Conservation (phyloP, 2,329 filamentous ascomycete species). For the Phialemonium atrogriseum region DNA sequence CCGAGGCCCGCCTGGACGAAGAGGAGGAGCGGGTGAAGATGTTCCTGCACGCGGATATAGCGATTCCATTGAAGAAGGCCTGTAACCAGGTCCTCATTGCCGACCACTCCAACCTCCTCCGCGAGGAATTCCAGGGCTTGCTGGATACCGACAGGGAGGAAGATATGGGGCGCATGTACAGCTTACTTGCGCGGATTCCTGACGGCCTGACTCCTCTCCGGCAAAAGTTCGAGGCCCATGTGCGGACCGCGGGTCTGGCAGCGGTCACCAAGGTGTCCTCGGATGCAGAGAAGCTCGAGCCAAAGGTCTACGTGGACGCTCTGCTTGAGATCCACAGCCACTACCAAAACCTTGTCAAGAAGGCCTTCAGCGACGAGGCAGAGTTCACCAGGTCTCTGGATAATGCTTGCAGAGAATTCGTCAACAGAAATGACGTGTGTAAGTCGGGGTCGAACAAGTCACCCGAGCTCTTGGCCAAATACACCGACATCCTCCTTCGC, state of each 20-base stretch:
- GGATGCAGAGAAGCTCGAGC: slow-evolving; percentile 83
- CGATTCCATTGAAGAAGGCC: slow-evolving; percentile 70
- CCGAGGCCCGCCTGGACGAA: slow-evolving; percentile 78
- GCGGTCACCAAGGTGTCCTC: slow-evolving; percentile 87
- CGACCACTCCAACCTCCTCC: slow-evolving; percentile 74
- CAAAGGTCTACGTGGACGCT: slow-evolving; percentile 93
- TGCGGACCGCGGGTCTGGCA: slow-evolving; percentile 77
- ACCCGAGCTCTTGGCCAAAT: slow-evolving; percentile 89
- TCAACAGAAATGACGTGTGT: slow-evolving; percentile 96
- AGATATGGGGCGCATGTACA: slow-evolving; percentile 95
- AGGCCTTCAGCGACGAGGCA: slow-evolving; percentile 88
- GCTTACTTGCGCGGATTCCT: slow-evolving; percentile 76
- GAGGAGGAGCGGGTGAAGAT: slow-evolving; percentile 90
- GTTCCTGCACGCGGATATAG: slow-evolving; percentile 88
- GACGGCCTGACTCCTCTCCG: slow-evolving; percentile 87
- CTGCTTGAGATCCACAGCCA: slow-evolving; percentile 89
- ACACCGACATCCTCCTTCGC: slow-evolving; percentile 84
- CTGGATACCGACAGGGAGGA: slow-evolving; percentile 92
- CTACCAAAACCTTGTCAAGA: slow-evolving; percentile 84
- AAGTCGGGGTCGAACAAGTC: slow-evolving; percentile 89
- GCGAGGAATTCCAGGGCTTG: slow-evolving; percentile 92
- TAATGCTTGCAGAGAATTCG: slow-evolving; percentile 95
- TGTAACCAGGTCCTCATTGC: slow-evolving; percentile 87
- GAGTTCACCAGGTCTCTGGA: slow-evolving; percentile 95
- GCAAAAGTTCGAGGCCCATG: slow-evolving; percentile 82